phyloP scores from a whole-genome alignment of 2,329 filamentous ascomycete genomes.

The Fusarium tricinctum region DNA sequence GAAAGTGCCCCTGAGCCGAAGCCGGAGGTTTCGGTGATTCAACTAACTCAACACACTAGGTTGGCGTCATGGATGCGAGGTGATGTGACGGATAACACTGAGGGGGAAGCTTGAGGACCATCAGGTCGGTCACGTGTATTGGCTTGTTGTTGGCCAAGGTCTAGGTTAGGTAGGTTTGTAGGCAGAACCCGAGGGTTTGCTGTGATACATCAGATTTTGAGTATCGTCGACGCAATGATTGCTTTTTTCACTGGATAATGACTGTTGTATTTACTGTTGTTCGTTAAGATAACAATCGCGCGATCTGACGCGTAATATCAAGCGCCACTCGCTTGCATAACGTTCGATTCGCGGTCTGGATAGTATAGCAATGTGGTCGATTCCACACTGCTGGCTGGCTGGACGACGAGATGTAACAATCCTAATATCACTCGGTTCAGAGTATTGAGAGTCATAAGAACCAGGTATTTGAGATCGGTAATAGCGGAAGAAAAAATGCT shows the following conservation, averaged over 20 bases:
- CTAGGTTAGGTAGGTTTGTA: not conserved
- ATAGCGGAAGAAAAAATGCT: not conserved
- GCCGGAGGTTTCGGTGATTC: constrained; percentile 13
- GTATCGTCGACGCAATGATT: not conserved
- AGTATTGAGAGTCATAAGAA: not conserved
- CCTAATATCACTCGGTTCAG: constrained; percentile 3
- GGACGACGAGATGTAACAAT: constrained; percentile 17
- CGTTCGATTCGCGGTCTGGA: not conserved
- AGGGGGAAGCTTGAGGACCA: not conserved
- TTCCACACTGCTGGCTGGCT: constrained; percentile 26
- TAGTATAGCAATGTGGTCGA: constrained; percentile 13
- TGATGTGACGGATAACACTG: constrained; percentile 24
- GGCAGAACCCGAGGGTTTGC: not conserved
- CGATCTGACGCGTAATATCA: not conserved
- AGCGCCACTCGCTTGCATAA: constrained; percentile 11
- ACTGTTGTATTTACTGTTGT: not conserved
- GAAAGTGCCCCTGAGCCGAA: constrained; percentile 18
- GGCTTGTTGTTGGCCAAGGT: not conserved
- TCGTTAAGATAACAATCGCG: not conserved
- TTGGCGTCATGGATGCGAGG: constrained; percentile 39
- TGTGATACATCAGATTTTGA: not conserved
- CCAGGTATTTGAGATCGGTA: not conserved
- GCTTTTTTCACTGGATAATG: not conserved
- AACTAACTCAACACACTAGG: not conserved
- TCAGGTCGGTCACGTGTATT: not conserved